Evolutionary conservation across 1,139 yeast genomes (phyloP).

Genomic region (Scheffersomyces parashehatae): DNA sequence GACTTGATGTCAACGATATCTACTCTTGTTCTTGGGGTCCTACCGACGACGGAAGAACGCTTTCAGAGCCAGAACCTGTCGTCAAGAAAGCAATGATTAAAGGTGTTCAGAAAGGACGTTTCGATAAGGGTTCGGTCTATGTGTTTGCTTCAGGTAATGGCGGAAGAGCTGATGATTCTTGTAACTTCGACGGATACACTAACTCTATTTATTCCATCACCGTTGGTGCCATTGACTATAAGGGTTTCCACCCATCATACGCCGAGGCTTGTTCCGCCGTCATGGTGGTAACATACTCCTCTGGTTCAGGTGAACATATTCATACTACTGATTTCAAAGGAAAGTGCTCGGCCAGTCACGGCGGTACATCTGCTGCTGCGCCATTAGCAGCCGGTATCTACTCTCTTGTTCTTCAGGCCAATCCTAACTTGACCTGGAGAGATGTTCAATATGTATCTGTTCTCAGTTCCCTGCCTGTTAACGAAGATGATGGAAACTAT

Average conservation of each 20-base stretch:
- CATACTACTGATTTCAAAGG: conserved; percentile 84
- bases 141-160: conserved; percentile 99
- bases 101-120: conserved; percentile 85
- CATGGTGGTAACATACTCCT: conserved; percentile 91
- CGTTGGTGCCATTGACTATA: conserved; percentile 88
- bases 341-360: conserved; percentile 74
- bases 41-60: conserved; percentile 83
- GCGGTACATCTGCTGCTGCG: conserved; percentile 99
- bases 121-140: conserved; percentile 79
- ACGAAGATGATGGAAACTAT: conserved; percentile 69
- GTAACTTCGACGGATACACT: conserved; percentile 97
- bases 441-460: conserved; percentile 87
- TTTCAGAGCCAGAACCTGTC: conserved; percentile 79
- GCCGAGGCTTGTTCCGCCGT: conserved; percentile 95
- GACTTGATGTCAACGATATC: conserved; percentile 79
- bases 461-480: conserved; percentile 68
- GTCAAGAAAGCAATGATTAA: conserved; percentile 81
- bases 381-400: conserved; percentile 96
- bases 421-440: conserved; percentile 93
- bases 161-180: conserved; percentile 77
- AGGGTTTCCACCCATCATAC: conserved; percentile 82
- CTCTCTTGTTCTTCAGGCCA: conserved; percentile 75
- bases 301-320: conserved; percentile 88
- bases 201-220: conserved; percentile 94
- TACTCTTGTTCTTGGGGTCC: conserved; percentile 99